A percentile compares a stretch with the other conserved stretches of the same genome.
phyloP scores from a whole-genome alignment of 495 filamentous ascomycete species.

The Lophiotrema nucula region DNA sequence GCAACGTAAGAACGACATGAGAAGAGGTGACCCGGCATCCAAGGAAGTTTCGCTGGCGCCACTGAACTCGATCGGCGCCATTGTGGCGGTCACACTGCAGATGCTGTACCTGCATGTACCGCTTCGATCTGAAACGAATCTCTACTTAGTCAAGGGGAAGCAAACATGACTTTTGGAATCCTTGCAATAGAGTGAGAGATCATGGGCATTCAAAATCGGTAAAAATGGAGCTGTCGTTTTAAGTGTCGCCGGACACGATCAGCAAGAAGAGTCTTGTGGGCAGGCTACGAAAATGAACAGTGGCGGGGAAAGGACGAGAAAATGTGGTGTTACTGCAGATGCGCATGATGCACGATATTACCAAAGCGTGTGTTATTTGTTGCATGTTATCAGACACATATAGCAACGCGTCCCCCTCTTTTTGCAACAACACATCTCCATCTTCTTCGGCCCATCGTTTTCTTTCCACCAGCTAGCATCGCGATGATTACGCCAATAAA shows the following conservation, averaged over 20 bases:
- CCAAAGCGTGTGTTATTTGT: constrained; percentile 2
- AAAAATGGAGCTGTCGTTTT: not conserved
- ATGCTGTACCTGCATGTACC: not conserved
- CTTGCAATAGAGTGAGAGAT: not conserved
- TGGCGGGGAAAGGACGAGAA: not conserved
- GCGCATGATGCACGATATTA: constrained; percentile 3
- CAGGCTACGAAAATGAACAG: not conserved
- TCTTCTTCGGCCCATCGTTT: not conserved
- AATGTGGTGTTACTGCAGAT: not conserved
- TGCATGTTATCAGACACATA: not conserved
- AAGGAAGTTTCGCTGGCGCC: not conserved
- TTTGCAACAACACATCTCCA: not conserved
- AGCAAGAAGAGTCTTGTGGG: not conserved
- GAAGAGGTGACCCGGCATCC: not conserved
- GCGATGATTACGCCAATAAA: not conserved
- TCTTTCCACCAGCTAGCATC: not conserved
- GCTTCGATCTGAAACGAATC: not conserved
- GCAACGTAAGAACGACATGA: not conserved
- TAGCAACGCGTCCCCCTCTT: not conserved
- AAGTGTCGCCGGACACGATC: not conserved
- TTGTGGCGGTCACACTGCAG: constrained; percentile 7
- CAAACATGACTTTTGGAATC: not conserved
- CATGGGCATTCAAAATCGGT: not conserved
- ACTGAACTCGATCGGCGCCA: not conserved
- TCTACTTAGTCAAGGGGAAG: not conserved